Percentiles rank a stretch among this genome's conserved stretches.
These are phyloP conservation scores for Neolentinus lepideus DNA, from an alignment of 1,284 basidiomycete species.

Conservation along the genomic window DNA sequence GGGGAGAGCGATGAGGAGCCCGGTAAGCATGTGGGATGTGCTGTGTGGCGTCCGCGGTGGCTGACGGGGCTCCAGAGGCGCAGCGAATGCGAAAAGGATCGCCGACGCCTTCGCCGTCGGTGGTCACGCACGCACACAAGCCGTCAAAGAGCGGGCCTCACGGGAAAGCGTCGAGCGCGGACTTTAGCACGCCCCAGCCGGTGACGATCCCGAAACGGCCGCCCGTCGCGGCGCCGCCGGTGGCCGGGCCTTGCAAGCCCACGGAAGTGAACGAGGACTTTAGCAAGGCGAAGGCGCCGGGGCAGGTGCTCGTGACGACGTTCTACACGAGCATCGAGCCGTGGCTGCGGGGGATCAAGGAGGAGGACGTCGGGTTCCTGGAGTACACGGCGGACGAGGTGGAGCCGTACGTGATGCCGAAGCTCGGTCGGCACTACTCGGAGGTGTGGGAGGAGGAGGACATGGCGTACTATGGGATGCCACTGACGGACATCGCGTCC, in stretches of 20 bases:
- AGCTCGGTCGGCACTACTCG: slow-evolving; percentile 83
- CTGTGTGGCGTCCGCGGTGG: not conserved
- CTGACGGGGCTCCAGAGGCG: slow-evolving; percentile 27
- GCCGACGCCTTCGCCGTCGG: slow-evolving; percentile 28
- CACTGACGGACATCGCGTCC: slow-evolving; percentile 30
- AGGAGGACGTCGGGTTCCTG: slow-evolving; percentile 88
- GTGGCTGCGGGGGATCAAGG: slow-evolving; percentile 78
- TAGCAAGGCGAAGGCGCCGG: slow-evolving; percentile 70
- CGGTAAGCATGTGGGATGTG: slow-evolving; percentile 26
- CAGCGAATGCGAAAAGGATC: slow-evolving; percentile 52
- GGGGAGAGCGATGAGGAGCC: slow-evolving; percentile 69
- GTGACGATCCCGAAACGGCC: slow-evolving; percentile 55
- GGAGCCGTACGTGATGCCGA: slow-evolving; percentile 81
- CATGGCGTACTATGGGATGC: slow-evolving; percentile 38
- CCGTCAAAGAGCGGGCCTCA: slow-evolving; percentile 39
- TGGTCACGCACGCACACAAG: slow-evolving; percentile 34
- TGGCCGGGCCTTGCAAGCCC: slow-evolving; percentile 73
- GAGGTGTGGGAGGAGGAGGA: slow-evolving; percentile 94
- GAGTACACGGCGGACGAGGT: slow-evolving; percentile 84
- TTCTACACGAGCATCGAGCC: slow-evolving; percentile 85
- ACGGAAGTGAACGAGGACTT: slow-evolving; percentile 83
- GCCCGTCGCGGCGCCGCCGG: slow-evolving; percentile 57
- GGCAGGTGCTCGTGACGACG: slow-evolving; percentile 59
- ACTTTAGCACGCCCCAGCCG: slow-evolving; percentile 48
- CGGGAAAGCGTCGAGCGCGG: slow-evolving; percentile 29